phyloP scores from a whole-genome alignment of 208 protist species.

The Trypanosoma avium region DNA sequence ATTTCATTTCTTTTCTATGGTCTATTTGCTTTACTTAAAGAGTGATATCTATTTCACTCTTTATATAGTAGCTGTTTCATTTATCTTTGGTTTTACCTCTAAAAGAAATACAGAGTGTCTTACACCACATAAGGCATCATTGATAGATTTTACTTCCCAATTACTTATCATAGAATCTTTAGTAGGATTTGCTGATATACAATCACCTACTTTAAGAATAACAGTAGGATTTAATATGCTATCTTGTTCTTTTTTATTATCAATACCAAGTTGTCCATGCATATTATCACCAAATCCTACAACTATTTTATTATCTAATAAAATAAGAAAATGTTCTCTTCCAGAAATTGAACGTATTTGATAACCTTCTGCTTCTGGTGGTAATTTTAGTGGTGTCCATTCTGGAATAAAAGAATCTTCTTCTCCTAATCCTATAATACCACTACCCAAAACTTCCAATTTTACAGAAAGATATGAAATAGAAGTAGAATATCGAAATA shows the following conservation, averaged over 20 bases:
- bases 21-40: not conserved
- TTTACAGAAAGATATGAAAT: not conserved
- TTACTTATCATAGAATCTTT: too few species aligned
- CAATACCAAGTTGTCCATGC: slow-evolving; percentile 62
- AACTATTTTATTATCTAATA: slow-evolving; percentile 30
- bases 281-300: slow-evolving; percentile 84
- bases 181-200: too few species aligned
- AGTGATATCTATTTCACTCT: not conserved
- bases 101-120: slow-evolving; percentile 77
- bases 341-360: slow-evolving; percentile 35
- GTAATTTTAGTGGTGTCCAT: slow-evolving; percentile 27
- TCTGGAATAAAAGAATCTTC: slow-evolving; percentile 36
- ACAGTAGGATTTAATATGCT: slow-evolving; percentile 20
- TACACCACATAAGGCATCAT: slow-evolving; percentile 44
- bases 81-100: slow-evolving; percentile 27
- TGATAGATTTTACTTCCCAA: slow-evolving; percentile 45
- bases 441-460: slow-evolving; percentile 44
- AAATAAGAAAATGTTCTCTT: slow-evolving; percentile 61
- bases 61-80: not conserved
- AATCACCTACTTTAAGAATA: slow-evolving; percentile 41
- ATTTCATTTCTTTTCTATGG: not conserved
- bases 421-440: slow-evolving; percentile 54
- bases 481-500: slow-evolving; percentile 40
- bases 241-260: slow-evolving; percentile 23
- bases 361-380: slow-evolving; percentile 4